A percentile compares a stretch with the other conserved stretches of the same genome.
Evolutionary conservation across 164 flowering plant species (phyloP).

Genomic region (Aristolochia californica): DNA sequence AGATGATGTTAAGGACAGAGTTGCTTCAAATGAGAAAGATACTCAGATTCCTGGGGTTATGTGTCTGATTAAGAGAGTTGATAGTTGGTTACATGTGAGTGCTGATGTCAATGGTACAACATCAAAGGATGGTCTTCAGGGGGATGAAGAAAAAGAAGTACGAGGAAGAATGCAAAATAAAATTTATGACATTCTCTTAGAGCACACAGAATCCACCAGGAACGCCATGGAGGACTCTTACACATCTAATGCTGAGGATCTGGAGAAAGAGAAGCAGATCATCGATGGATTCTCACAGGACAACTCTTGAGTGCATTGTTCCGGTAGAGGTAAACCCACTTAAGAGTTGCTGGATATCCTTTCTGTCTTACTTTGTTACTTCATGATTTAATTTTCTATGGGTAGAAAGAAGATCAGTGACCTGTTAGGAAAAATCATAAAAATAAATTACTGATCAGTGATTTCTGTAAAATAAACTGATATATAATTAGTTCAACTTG

Average conservation of each 20-base stretch:
- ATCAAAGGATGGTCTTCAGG: constrained; percentile 5
- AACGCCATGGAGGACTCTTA: constrained; percentile 21
- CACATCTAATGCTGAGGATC: constrained; percentile 8
- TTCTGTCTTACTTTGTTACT: no score
- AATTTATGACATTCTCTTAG: constrained; percentile 38
- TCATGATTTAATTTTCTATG: no score
- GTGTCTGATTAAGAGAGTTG: constrained; percentile 43
- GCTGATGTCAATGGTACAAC: constrained; percentile 8
- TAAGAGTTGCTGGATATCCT: no score
- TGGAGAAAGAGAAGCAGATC: constrained; percentile 2
- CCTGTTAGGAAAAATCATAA: no score
- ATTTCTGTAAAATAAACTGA: no score
- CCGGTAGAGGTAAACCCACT: no score
- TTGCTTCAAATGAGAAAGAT: constrained; percentile 15
- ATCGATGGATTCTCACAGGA: background rate
- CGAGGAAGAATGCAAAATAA: constrained; percentile 39
- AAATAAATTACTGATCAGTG: no score
- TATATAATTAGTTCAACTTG: no score
- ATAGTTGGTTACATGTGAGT: constrained; percentile 38
- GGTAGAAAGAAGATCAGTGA: no score
- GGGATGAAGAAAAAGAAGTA: constrained; percentile 22
- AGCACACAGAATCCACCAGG: constrained; percentile 45
- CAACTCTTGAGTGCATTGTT: no score
- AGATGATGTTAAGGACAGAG: constrained; percentile 26
- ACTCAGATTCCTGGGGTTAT: constrained; percentile 28